Evolutionary conservation across 768 basidiomycete genomes (phyloP).

Genomic region (Tylopilus balloui): DNA sequence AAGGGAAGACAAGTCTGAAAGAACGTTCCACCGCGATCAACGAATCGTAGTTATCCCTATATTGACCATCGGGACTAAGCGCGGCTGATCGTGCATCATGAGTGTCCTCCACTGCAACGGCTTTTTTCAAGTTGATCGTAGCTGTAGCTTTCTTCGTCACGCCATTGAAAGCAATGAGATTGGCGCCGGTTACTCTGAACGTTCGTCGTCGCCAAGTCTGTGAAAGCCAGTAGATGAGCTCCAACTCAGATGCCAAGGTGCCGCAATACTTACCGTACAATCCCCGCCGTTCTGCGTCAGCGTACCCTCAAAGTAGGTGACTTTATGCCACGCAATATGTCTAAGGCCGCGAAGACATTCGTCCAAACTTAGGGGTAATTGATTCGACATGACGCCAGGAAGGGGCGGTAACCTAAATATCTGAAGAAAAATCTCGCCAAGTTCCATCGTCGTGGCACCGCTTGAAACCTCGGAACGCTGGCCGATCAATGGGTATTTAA

Average conservation of each 20-base stretch:
- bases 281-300: slow-evolving; percentile 94
- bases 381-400: slow-evolving; percentile 71
- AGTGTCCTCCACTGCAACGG: slow-evolving; percentile 71
- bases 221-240: background rate
- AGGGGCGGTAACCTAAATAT: slow-evolving; percentile 86
- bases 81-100: slow-evolving; percentile 50
- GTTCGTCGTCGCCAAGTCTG: slow-evolving; percentile 82
- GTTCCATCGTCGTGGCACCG: slow-evolving; percentile 59
- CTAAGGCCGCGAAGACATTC: slow-evolving; percentile 86
- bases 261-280: slow-evolving; percentile 60
- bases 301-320: slow-evolving; percentile 88
- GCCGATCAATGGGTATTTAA: slow-evolving; percentile 74
- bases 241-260: background rate
- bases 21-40: slow-evolving; percentile 73
- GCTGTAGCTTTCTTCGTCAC: slow-evolving; percentile 86
- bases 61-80: slow-evolving; percentile 42
- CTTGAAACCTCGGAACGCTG: slow-evolving; percentile 54
- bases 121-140: slow-evolving; percentile 88
- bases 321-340: slow-evolving; percentile 91
- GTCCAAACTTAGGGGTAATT: slow-evolving; percentile 88
- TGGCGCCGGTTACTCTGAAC: slow-evolving; percentile 80
- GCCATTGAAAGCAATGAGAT: slow-evolving; percentile 86
- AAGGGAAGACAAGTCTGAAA: slow-evolving; percentile 78
- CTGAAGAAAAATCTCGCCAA: slow-evolving; percentile 87
- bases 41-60: slow-evolving; percentile 56